Conservation (phyloP, 2,329 filamentous ascomycete genomes). For the Penicillium vulpinum region DNA sequence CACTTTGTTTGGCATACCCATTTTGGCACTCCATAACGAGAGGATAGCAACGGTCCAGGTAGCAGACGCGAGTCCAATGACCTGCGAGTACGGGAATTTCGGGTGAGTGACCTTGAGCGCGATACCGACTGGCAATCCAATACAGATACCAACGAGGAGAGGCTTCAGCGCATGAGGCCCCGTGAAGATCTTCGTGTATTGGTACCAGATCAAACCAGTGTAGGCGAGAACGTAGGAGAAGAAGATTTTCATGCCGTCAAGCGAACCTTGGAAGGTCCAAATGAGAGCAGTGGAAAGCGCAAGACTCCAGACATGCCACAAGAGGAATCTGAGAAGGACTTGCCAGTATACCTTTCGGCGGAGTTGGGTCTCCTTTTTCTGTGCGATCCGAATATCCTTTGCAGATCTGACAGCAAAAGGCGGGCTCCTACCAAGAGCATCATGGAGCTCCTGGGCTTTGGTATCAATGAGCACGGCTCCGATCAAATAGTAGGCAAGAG, state of each 20-base stretch:
- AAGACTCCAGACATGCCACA: slow-evolving; percentile 55
- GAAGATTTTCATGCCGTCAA: slow-evolving; percentile 51
- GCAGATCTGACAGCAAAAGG: slow-evolving; percentile 44
- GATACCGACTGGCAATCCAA: slow-evolving; percentile 52
- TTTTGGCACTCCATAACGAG: slow-evolving; percentile 50
- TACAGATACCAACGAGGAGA: slow-evolving; percentile 46
- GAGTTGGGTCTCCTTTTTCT: slow-evolving; percentile 48
- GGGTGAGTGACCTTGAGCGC: slow-evolving; percentile 44
- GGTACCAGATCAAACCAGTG: slow-evolving; percentile 56
- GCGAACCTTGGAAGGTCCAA: slow-evolving; percentile 52
- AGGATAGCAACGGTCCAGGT: slow-evolving; percentile 57
- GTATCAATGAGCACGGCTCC: slow-evolving; percentile 59
- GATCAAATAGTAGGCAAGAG: slow-evolving; percentile 59
- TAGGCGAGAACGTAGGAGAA: slow-evolving; percentile 52
- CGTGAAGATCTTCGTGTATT: slow-evolving; percentile 55
- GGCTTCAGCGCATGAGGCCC: slow-evolving; percentile 52
- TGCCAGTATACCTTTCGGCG: slow-evolving; percentile 54
- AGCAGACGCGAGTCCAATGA: slow-evolving; percentile 50
- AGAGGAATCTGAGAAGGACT: slow-evolving; percentile 51
- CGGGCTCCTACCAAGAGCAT: slow-evolving; percentile 44
- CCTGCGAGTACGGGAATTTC: slow-evolving; percentile 47
- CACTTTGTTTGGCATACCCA: slow-evolving; percentile 48
- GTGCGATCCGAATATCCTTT: slow-evolving; percentile 46
- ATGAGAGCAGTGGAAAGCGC: slow-evolving; percentile 52
- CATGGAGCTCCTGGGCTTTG: slow-evolving; percentile 54